phyloP scores from a whole-genome alignment of 257 asterid species.

The Nicotiana undulata region DNA sequence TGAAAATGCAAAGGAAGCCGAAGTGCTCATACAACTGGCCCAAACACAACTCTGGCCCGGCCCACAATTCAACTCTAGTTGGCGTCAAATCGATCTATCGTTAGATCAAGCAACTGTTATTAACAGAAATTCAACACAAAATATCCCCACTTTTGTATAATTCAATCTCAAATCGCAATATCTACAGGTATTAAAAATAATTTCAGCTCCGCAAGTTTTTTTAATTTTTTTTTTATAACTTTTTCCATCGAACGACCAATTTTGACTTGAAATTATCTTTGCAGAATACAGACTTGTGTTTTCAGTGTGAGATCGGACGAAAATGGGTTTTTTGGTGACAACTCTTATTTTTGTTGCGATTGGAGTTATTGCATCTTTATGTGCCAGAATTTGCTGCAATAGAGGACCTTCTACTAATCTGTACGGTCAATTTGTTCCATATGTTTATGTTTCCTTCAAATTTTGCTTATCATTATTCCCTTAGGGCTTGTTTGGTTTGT shows the following conservation, averaged over 20 bases:
- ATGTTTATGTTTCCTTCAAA: neutral
- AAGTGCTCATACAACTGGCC: neutral
- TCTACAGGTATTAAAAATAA: neutral
- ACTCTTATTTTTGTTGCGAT: constrained; percentile 57
- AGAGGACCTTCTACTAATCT: constrained; percentile 88
- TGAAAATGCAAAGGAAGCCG: neutral
- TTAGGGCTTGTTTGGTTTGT: neutral
- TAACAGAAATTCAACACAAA: neutral
- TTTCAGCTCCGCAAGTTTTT: neutral
- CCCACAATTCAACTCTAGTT: neutral
- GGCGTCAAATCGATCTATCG: neutral
- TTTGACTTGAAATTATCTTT: neutral
- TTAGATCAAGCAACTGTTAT: neutral
- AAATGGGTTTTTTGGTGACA: constrained; percentile 77
- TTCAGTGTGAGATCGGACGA: neutral
- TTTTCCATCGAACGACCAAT: neutral
- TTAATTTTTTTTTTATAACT: neutral
- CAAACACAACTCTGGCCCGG: neutral
- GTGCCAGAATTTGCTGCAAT: constrained; percentile 79
- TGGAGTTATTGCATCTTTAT: constrained; percentile 66
- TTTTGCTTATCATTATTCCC: neutral
- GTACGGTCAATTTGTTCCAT: constrained; percentile 32
- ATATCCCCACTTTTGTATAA: neutral
- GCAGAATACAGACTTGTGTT: neutral
- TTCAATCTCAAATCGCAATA: neutral